Evolutionary conservation across 2,329 filamentous ascomycete genomes (phyloP), one percentile per base, ranked within the genome.

Genomic region (Orbilia blumenaviensis): DNA sequence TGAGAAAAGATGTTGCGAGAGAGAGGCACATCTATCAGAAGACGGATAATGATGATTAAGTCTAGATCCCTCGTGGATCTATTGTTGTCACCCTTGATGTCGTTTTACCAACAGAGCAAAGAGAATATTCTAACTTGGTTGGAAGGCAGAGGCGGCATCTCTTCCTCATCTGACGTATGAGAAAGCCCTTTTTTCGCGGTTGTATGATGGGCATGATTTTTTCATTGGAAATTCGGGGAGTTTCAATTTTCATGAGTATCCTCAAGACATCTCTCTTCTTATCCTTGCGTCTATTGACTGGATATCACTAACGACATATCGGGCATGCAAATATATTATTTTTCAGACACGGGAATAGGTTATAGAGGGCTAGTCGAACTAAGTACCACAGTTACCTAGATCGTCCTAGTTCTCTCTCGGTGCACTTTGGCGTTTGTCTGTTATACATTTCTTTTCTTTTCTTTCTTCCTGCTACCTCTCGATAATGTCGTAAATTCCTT

Each of bases 1-100:
- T 98, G 95, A 92, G 93, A 80, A 97, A 97, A 83, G 95, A 97
- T 82, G 89, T 89, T 54, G 66, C 66, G 12, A 88, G 94, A 81
- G 91, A 88, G 82, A 90, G 93, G 80, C 93, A 97, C 82, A 90
- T 95, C 79, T 96, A 96, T 83, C 87, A 90, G 80, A 89, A 88
- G 81, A 90, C 91, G 66, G 91, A 93, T 73, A 85, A 92, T 81
- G 91, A 92, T 84, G 89, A 86, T 77, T 77, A 71, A 77, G 72
- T 71, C 61, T 58, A 68, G 71, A 62, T 75, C 71, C 36, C 34
- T 34, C 27, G 41, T 44, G 56, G 66, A 73, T 73, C 68, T 66
- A 66, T 60, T 42, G 52, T 52, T 66, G 61, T 63, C 34, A 63
- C 58, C 56, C 60, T 61, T 52, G 18, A 72, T 34, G 14, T 44